Percentiles rank a stretch among this genome's conserved stretches.
Evolutionary conservation across 495 filamentous ascomycete species (phyloP).

Genomic region (Pseudotulostoma volvatum): DNA sequence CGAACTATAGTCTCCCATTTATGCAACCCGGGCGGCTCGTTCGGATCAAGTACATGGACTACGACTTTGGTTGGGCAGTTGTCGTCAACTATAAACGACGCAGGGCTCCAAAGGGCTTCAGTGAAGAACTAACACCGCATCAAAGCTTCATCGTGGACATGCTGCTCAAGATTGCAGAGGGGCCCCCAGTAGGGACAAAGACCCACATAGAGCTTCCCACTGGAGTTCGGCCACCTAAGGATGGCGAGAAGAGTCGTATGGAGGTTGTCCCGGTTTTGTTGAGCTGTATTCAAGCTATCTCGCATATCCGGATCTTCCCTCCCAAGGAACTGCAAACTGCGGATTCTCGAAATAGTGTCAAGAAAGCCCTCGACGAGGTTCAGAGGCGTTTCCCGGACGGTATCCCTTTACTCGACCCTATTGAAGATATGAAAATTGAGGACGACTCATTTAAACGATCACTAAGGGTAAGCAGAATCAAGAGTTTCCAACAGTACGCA

Average conservation of each 20-base stretch:
- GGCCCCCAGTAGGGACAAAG: constrained; percentile 39
- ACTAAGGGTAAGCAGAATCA: constrained; percentile 41
- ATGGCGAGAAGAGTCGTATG: constrained; percentile 55
- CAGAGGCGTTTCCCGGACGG: constrained; percentile 84
- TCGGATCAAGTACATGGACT: constrained; percentile 57
- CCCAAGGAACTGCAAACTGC: constrained; percentile 50
- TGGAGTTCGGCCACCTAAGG: constrained; percentile 42
- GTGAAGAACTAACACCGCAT: constrained; percentile 49
- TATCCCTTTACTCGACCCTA: constrained; percentile 69
- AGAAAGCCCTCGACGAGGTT: constrained; percentile 56
- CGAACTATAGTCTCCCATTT: constrained; percentile 64
- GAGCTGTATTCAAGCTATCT: constrained; percentile 63
- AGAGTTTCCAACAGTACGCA: neutral
- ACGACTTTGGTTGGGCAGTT: constrained; percentile 88
- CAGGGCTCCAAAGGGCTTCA: constrained; percentile 39
- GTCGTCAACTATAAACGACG: constrained; percentile 55
- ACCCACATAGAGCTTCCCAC: constrained; percentile 43
- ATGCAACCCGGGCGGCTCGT: constrained; percentile 70
- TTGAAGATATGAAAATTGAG: constrained; percentile 85
- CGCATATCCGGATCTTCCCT: constrained; percentile 61
- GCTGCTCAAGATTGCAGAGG: constrained; percentile 50
- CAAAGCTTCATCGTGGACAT: constrained; percentile 70
- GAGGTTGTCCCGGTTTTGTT: constrained; percentile 76
- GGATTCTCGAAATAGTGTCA: constrained; percentile 46
- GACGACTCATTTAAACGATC: constrained; percentile 88